These are phyloP conservation scores for Telopea speciosissima DNA, from an alignment of 177 flowering plant species.

Conservation along the genomic window DNA sequence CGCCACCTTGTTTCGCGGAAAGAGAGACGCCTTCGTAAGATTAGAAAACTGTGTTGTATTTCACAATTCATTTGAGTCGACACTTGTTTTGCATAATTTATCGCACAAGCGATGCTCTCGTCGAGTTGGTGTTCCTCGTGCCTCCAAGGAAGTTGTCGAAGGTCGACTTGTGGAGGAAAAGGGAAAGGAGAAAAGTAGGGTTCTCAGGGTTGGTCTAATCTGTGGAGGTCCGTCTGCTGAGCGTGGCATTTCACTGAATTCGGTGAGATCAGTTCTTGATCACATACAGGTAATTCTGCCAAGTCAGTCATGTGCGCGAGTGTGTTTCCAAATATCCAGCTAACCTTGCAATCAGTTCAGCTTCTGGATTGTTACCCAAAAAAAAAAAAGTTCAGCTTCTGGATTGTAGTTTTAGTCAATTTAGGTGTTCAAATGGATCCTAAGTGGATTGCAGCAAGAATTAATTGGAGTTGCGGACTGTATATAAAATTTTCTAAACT, in stretches of 20 bases:
- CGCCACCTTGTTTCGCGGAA: not conserved
- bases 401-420: not conserved
- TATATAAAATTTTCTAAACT: no score
- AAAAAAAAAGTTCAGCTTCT: not conserved
- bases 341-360: no score
- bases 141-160: conserved; percentile 20
- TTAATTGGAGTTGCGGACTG: not conserved
- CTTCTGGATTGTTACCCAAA: no score
- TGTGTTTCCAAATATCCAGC: not conserved
- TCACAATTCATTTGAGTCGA: not conserved
- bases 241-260: conserved; percentile 88
- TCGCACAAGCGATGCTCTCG: conserved; percentile 6
- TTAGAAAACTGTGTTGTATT: not conserved
- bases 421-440: not conserved
- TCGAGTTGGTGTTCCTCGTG: conserved; percentile 16
- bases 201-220: conserved; percentile 60
- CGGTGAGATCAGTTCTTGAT: conserved; percentile 91
- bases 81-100: conserved; percentile 5
- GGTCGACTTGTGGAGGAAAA: conserved; percentile 13
- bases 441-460: not conserved
- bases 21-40: not conserved
- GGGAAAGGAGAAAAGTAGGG: conserved; percentile 20
- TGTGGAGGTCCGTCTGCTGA: conserved; percentile 96
- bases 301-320: not conserved
- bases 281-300: conserved; percentile 57